Evolutionary conservation across 2,329 filamentous ascomycete genomes (phyloP).

Genomic region (Cladosporium sp.): DNA sequence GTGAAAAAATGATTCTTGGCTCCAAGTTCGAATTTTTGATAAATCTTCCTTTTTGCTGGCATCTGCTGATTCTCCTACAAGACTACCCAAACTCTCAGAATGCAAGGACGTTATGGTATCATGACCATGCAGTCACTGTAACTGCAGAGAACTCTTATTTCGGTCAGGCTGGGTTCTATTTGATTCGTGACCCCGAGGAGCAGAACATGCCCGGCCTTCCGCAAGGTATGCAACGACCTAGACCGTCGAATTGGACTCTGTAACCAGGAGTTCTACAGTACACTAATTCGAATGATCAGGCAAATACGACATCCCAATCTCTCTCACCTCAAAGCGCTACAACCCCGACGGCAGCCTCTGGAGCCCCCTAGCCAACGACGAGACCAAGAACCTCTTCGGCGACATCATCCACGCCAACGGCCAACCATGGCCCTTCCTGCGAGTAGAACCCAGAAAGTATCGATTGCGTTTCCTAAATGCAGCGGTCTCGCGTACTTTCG

Average conservation of each 20-base stretch:
- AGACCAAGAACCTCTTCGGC: conserved; percentile 51
- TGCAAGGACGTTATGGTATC: conserved; percentile 59
- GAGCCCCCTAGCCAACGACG: conserved; percentile 45
- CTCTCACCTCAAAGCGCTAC: conserved; percentile 54
- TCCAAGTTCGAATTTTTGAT: too few species aligned
- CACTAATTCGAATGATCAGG: conserved; percentile 30
- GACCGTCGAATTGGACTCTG: background rate
- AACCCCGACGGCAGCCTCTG: conserved; percentile 52
- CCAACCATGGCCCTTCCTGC: conserved; percentile 59
- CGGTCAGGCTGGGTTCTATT: conserved; percentile 59
- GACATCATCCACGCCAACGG: conserved; percentile 61
- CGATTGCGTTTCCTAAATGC: conserved; percentile 57
- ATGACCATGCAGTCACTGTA: conserved; percentile 45
- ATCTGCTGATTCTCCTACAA: background rate
- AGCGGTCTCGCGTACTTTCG: conserved; percentile 49
- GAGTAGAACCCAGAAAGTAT: conserved; percentile 62
- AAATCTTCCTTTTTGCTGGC: background rate
- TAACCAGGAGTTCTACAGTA: background rate
- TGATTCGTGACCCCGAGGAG: conserved; percentile 54
- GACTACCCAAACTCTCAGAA: conserved; percentile 59
- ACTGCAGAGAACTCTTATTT: conserved; percentile 50
- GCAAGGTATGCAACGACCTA: conserved; percentile 15
- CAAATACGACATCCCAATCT: conserved; percentile 54
- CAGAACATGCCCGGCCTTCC: conserved; percentile 51
- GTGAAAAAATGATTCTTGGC: background rate